Base-by-base conservation (phyloP, 805 yeast genomes). In the Saccharomycopsis fodiens region DNA sequence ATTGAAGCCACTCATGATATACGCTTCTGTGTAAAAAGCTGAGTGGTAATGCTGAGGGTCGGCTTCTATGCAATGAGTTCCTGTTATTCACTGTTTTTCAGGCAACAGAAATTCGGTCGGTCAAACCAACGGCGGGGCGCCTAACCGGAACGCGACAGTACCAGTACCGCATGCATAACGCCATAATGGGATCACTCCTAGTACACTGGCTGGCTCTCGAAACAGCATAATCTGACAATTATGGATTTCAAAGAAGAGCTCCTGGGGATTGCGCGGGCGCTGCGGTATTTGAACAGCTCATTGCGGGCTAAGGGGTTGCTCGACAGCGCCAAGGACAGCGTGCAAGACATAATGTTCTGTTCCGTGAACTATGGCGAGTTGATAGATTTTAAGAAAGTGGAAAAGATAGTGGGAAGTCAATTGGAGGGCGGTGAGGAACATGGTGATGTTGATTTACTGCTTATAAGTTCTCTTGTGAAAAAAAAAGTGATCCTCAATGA, bases 221-320 rank as follows among this genome's bases (percentile, higher is more conserved):
- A 29, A n/a, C 12, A 29, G 12, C 32, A 12, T 29, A 12, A 12
- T n/a, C 13, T 29, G n/a, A 29, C n/a, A 12, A 29, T 29, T 29
- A 48, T 48, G 52, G 40, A 48, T 42, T 48, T 38, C 22, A 39
- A 36, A 10, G 41, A 45, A 13, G 49, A 45, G 16, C 32, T 48
- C n/a, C 15, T 37, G 3, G 38, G 43, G 8, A 46, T 48, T 44
- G 39, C 40, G 38, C 46, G 46, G 37, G 52, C 50, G 13, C 39
- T 45, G 20, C 29, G 34, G 12, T 39, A 27, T 10, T 19, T 49
- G 17, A 46, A 46, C n/a, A 20, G 30, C 10, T 3, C 31, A 21
- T 30, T 49, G 10, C 32, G 32, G 16, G 30, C 50, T 6, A 40
- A 39, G 19, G 52, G 52, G 5, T 35, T 46, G 12, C 12, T 48